Conservation (phyloP, 768 basidiomycete genomes). For the Collybiopsis confluens region DNA sequence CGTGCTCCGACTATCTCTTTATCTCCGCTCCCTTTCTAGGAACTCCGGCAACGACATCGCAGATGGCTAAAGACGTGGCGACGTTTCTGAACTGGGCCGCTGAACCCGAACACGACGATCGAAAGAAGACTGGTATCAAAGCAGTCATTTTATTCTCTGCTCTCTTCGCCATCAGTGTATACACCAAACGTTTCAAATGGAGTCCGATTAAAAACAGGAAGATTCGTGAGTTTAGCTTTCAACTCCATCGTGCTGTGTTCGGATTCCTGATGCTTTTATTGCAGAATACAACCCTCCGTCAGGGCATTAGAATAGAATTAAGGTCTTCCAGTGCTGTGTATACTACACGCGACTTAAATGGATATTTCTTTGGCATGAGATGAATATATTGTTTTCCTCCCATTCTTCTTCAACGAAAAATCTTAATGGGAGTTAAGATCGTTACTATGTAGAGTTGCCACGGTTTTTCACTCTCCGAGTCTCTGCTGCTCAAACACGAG, state of each 20-base stretch:
- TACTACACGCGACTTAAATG: slow-evolving; percentile 8
- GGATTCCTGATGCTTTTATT: slow-evolving; percentile 2
- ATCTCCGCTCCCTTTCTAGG: slow-evolving; percentile 39
- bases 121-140: slow-evolving; percentile 96
- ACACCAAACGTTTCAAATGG: slow-evolving; percentile 98
- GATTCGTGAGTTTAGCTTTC: slow-evolving; percentile 57
- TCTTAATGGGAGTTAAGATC: too few relatives aligned
- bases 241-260: background rate
- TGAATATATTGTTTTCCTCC: too few relatives aligned
- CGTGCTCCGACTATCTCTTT: background rate
- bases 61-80: slow-evolving; percentile 99
- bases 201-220: slow-evolving; percentile 88
- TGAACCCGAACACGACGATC: slow-evolving; percentile 96
- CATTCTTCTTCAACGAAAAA: too few relatives aligned
- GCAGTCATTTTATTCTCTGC: slow-evolving; percentile 91
- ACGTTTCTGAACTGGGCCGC: slow-evolving; percentile 96
- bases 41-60: slow-evolving; percentile 93
- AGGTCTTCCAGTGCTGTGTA: slow-evolving; percentile 12
- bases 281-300: slow-evolving; percentile 62
- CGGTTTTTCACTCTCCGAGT: too few relatives aligned
- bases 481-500: too few relatives aligned
- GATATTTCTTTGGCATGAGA: too few relatives aligned
- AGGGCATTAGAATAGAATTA: slow-evolving; percentile 38
- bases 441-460: too few relatives aligned
- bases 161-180: slow-evolving; percentile 75